Conservation (phyloP, 2,329 filamentous ascomycete species). For the Huntiella moniliformis region DNA sequence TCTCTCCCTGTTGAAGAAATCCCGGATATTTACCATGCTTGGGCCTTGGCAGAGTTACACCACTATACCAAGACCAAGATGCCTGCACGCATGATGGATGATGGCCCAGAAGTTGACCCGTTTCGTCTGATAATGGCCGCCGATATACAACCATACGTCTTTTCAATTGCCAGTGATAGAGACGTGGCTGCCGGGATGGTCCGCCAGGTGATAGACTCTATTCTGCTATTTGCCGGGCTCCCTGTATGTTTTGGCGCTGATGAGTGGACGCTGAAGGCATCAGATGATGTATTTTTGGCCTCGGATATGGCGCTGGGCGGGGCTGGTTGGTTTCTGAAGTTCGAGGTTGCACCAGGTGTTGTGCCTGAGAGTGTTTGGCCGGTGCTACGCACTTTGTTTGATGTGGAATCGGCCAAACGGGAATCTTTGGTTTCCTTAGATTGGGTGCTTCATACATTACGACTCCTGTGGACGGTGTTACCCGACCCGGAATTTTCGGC, state of each 20-base stretch:
- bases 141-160: conserved; percentile 54
- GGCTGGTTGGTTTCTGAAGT: neutral
- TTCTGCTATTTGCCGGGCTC: conserved; percentile 17
- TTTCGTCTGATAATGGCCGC: conserved; percentile 65
- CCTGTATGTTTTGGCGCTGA: conserved; percentile 14
- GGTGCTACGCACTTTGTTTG: neutral
- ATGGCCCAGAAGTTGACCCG: conserved; percentile 59
- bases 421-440: too few species aligned
- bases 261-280: conserved; percentile 18
- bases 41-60: conserved; percentile 35
- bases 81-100: conserved; percentile 58
- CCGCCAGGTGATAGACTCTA: conserved; percentile 20
- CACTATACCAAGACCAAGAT: conserved; percentile 29
- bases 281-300: conserved; percentile 33
- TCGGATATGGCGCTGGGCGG: neutral
- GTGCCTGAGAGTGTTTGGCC: conserved; percentile 1
- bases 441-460: too few species aligned
- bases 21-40: conserved; percentile 30
- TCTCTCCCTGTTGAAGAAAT: conserved; percentile 14
- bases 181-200: too few species aligned
- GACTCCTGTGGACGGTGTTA: too few species aligned
- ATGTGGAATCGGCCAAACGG: too few species aligned
- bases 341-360: conserved; percentile 1
- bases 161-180: conserved; percentile 18
- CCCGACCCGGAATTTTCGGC: conserved; percentile 29